Evolutionary conservation across 148 eudicot species (phyloP).

Genomic region (Pouteria glomerata): DNA sequence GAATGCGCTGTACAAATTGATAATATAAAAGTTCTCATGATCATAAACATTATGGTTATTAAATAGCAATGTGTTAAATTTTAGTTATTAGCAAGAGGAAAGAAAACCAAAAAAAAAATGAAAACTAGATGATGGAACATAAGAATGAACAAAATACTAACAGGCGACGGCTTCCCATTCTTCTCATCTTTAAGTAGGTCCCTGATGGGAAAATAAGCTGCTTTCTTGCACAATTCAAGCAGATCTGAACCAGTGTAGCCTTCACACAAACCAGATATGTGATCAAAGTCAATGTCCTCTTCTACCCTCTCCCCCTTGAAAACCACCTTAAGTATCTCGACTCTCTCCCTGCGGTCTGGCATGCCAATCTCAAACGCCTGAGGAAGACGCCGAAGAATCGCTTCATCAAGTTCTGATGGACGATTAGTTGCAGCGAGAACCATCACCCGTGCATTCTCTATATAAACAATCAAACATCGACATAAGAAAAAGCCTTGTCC

Average conservation of each 20-base stretch:
- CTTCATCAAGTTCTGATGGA: slow-evolving; percentile 96
- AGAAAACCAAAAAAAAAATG: not conserved
- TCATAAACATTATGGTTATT: not conserved
- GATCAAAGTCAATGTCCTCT: slow-evolving; percentile 55
- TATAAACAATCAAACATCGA: slow-evolving; percentile 5
- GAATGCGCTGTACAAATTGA: not conserved
- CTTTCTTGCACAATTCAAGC: slow-evolving; percentile 84
- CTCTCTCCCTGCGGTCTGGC: slow-evolving; percentile 68
- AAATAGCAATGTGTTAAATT: not conserved
- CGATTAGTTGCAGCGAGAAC: slow-evolving; percentile 98
- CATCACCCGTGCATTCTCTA: slow-evolving; percentile 92
- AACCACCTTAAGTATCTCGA: slow-evolving; percentile 65
- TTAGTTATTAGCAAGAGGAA: not conserved
- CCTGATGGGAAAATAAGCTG: slow-evolving; percentile 87
- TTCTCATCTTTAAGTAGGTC: slow-evolving; percentile 81
- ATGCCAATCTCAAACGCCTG: slow-evolving; percentile 94
- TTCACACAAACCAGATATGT: slow-evolving; percentile 64
- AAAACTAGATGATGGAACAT: slow-evolving; percentile 2
- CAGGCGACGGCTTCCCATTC: slow-evolving; percentile 56
- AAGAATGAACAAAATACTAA: slow-evolving; percentile 22
- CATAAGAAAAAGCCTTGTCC: not conserved
- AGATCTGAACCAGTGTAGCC: slow-evolving; percentile 95
- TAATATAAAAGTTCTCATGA: not conserved
- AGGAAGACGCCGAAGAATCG: slow-evolving; percentile 90
- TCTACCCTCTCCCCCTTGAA: slow-evolving; percentile 76